Percentiles rank a stretch among this genome's conserved stretches.
These are phyloP conservation scores for Pelargonium hybrid DNA, from an alignment of 441 rosid species.

Conservation along the genomic window DNA sequence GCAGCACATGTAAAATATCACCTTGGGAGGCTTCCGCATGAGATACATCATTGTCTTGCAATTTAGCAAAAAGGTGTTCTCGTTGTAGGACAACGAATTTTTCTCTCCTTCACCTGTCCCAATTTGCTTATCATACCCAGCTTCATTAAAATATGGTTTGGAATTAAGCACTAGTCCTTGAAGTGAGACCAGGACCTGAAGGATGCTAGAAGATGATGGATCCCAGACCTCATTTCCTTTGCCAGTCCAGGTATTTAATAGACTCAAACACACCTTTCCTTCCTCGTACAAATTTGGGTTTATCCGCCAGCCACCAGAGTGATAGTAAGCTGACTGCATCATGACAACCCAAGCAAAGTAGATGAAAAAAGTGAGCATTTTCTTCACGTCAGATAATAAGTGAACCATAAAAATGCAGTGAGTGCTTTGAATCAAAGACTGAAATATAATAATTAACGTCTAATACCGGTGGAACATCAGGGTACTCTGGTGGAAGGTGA, in stretches of 20 bases:
- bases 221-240: conserved; percentile 97
- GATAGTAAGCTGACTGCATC: conserved; percentile 75
- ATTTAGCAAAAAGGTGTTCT: conserved; percentile 74
- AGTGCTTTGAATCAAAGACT: neutral
- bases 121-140: conserved; percentile 89
- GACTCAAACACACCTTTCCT: conserved; percentile 98
- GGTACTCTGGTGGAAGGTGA: conserved; percentile 83
- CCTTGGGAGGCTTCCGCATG: conserved; percentile 86
- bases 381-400: too few species aligned
- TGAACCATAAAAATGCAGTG: neutral
- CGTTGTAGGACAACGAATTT: conserved; percentile 86
- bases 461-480: conserved; percentile 80
- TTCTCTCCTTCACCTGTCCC: conserved; percentile 99
- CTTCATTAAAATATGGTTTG: conserved; percentile 95
- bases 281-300: conserved; percentile 93
- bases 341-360: neutral
- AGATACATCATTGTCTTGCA: conserved; percentile 95
- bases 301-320: conserved; percentile 97
- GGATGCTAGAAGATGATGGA: conserved; percentile 85
- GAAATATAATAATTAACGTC: neutral
- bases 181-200: conserved; percentile 92
- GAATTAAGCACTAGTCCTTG: conserved; percentile 92
- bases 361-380: too few species aligned
- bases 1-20: conserved; percentile 16
- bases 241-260: conserved; percentile 94